phyloP scores from a whole-genome alignment of 1,139 yeast genomes.

The Yamadazyma oceani region DNA sequence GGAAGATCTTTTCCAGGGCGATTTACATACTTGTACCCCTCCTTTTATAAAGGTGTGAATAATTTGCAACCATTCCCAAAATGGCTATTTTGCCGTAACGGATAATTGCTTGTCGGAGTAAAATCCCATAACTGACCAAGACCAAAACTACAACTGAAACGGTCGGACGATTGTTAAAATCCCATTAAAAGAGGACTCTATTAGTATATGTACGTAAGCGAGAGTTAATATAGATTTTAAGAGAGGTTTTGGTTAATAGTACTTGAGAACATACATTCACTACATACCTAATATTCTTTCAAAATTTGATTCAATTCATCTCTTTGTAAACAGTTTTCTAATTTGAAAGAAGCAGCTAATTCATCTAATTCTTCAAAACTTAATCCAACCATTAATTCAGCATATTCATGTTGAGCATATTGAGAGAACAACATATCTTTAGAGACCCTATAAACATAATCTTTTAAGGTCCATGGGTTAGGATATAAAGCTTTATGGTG shows the following conservation, averaged over 20 bases:
- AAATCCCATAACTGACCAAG: no score
- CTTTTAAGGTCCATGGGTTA: slow-evolving; percentile 31
- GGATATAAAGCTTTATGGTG: slow-evolving; percentile 37
- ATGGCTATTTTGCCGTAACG: slow-evolving; percentile 1
- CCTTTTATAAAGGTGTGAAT: neutral
- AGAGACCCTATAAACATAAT: slow-evolving; percentile 34
- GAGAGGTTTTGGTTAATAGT: no score
- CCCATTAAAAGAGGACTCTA: no score
- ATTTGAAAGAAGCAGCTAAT: slow-evolving; percentile 47
- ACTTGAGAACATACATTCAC: neutral
- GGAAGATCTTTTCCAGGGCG: no score
- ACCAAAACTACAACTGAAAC: no score
- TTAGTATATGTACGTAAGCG: no score
- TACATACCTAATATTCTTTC: slow-evolving; percentile 20
- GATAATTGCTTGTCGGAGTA: no score
- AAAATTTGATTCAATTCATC: slow-evolving; percentile 40
- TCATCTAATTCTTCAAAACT: slow-evolving; percentile 44
- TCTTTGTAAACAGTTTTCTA: slow-evolving; percentile 41
- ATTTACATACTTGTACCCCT: no score
- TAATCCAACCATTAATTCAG: slow-evolving; percentile 39
- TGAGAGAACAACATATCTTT: slow-evolving; percentile 43
- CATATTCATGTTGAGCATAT: slow-evolving; percentile 42
- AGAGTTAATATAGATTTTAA: no score
- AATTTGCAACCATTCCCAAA: slow-evolving; percentile 1
- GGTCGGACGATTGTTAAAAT: no score